Evolutionary conservation across 2,329 filamentous ascomycete genomes (phyloP).

Genomic region (Periconia sp.): DNA sequence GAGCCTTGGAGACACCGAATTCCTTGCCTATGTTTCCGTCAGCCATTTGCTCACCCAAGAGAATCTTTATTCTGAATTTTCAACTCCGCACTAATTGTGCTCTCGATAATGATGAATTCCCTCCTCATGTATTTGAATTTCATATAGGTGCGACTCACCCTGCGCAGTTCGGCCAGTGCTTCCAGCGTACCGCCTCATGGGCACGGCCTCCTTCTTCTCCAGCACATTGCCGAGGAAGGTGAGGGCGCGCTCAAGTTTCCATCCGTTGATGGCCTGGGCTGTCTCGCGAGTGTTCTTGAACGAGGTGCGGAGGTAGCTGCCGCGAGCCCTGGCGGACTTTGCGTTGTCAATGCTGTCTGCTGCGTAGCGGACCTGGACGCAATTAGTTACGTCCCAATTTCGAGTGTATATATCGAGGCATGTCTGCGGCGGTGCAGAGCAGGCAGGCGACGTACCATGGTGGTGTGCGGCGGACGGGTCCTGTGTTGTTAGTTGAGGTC

Average conservation of each 20-base stretch:
- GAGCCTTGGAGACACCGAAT: constrained; percentile 96
- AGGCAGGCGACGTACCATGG: constrained; percentile 28
- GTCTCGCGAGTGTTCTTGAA: constrained; percentile 99
- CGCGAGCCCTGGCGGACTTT: constrained; percentile 91
- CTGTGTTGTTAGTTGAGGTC: constrained; percentile 39
- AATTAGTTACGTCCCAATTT: constrained; percentile 29
- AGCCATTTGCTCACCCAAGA: constrained; percentile 23
- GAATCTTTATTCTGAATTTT: too few relatives aligned
- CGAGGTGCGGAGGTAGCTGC: constrained; percentile 97
- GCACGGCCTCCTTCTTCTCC: constrained; percentile 95
- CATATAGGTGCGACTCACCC: constrained; percentile 70
- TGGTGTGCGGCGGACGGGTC: constrained; percentile 43
- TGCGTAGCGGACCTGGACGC: constrained; percentile 46
- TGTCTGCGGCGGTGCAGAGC: constrained; percentile 25
- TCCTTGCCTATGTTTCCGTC: constrained; percentile 78
- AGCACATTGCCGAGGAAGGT: constrained; percentile 98
- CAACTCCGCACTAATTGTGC: too few relatives aligned
- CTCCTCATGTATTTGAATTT: constrained; percentile 72
- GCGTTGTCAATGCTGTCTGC: constrained; percentile 45
- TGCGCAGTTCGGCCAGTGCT: constrained; percentile 95
- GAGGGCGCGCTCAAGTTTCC: constrained; percentile 94
- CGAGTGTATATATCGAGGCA: constrained; percentile 1
- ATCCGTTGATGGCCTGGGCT: constrained; percentile 98
- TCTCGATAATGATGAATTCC: constrained; percentile 95
- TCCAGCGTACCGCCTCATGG: constrained; percentile 97